Percentiles rank a stretch among this genome's conserved stretches.
phyloP scores from a whole-genome alignment of 345 rosid genomes.

The Lagerstroemia speciosa region DNA sequence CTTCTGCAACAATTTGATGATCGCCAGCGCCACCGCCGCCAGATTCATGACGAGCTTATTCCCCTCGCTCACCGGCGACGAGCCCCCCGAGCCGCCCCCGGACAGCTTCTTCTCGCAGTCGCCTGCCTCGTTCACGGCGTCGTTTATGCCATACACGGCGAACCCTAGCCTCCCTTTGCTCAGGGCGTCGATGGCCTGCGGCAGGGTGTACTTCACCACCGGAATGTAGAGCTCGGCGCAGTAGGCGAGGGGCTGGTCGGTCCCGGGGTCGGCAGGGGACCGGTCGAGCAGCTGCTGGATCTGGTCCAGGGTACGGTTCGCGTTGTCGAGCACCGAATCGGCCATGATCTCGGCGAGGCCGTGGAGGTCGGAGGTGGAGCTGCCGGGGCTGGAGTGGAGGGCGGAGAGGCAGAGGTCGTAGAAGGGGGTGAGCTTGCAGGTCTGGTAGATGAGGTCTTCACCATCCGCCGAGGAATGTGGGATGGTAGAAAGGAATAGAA shows the following conservation, averaged over 20 bases:
- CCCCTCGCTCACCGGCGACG: constrained; percentile 19
- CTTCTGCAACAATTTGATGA: constrained; percentile 16
- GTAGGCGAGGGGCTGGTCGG: constrained; percentile 20
- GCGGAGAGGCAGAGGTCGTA: constrained; percentile 17
- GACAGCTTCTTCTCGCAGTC: constrained; percentile 18
- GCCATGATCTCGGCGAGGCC: constrained; percentile 15
- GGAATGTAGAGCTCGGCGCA: constrained; percentile 25
- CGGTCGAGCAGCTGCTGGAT: constrained; percentile 20
- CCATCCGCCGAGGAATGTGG: not conserved
- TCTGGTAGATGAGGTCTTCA: constrained; percentile 9
- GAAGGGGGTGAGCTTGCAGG: constrained; percentile 23
- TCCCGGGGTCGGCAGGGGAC: constrained; percentile 15
- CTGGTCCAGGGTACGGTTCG: constrained; percentile 16
- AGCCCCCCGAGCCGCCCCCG: not conserved
- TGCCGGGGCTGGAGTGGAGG: constrained; percentile 12
- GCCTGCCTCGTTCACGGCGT: constrained; percentile 20
- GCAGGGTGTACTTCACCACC: constrained; percentile 23
- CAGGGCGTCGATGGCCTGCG: constrained; percentile 20
- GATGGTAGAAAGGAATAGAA: not conserved
- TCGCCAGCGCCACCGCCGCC: constrained; percentile 27
- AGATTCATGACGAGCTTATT: constrained; percentile 18
- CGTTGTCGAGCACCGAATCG: constrained; percentile 9
- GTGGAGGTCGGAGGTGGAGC: constrained; percentile 12
- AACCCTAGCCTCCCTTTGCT: constrained; percentile 24
- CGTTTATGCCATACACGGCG: constrained; percentile 15